Evolutionary conservation across 2,329 filamentous ascomycete genomes (phyloP), one percentile per base, ranked within the genome.

Genomic region (Cryphonectria nitschkei): DNA sequence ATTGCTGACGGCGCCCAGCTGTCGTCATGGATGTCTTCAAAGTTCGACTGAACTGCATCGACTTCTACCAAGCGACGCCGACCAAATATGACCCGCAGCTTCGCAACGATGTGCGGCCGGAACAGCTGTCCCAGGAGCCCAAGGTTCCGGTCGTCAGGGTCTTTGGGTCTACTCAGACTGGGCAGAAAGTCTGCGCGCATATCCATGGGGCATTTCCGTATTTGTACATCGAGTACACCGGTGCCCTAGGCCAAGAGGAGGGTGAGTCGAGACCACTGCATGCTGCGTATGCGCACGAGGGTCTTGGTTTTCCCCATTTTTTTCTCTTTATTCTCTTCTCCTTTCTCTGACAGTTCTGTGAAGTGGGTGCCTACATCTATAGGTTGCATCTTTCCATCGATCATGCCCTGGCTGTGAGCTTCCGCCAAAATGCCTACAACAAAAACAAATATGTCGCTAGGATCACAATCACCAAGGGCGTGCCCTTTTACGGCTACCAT

Each of bases 201-300:
- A 89, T 99, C 69, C 96, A 98, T 81, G 96, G 97, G 72, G 94
- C 93, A 32, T 95, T 99, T 76, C 96, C 96, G 1, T 99, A 99
- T 78, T 84, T 98, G n/a, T 98, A 94, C 79, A 85, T 99, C 69
- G 92, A 95, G 79, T 97, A 97, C 79, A 84, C 87, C 64, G 94
- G 93, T 32, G 87, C 87, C 75, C 80, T 96, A 72, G 85, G 85
- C 56, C 84, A 86, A 13, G 87, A 92, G 73, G 87, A 90, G 79
- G 92, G 93, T 95, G 81, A 78, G 88, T 72, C 39, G 14, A 32
- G 41, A 60, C 60, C 65, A 52, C 52, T 29, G 16, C 29, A 14
- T n/a, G 5, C 39, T 63, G 39, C 26, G 52, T 61, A 22, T 68
- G 32, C 39, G 37, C 37, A 8, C 26, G 1, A 8, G 6, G 34